Percentiles rank a stretch among this genome's conserved stretches.
phyloP scores from a whole-genome alignment of 2,329 filamentous ascomycete species.

The Zalaria obscura region DNA sequence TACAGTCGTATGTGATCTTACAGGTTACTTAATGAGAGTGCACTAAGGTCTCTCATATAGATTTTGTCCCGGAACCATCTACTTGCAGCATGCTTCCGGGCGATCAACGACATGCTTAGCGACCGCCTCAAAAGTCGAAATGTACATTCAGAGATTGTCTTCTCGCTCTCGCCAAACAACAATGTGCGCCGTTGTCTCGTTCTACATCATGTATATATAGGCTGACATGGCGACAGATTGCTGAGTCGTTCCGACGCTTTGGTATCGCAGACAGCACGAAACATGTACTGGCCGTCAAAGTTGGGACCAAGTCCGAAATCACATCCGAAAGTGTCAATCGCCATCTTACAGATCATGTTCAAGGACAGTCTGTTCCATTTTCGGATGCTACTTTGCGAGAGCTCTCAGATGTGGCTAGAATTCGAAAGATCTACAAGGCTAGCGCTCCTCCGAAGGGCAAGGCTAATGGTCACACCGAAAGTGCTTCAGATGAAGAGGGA shows the following conservation, averaged over 20 bases:
- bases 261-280: constrained; percentile 61
- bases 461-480: constrained; percentile 8
- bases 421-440: constrained; percentile 80
- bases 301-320: constrained; percentile 35
- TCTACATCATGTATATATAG: background rate
- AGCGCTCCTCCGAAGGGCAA: constrained; percentile 38
- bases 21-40: too few species aligned
- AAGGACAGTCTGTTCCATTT: constrained; percentile 46
- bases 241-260: constrained; percentile 80
- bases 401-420: constrained; percentile 50
- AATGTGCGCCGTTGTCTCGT: constrained; percentile 41
- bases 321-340: constrained; percentile 34
- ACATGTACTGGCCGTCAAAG: constrained; percentile 67
- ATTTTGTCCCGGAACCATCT: constrained; percentile 60
- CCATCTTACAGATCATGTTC: constrained; percentile 48
- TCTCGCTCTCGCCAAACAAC: constrained; percentile 64
- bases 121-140: constrained; percentile 62
- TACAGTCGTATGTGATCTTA: constrained; percentile 43
- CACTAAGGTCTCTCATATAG: constrained; percentile 22
- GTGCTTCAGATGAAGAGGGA: constrained; percentile 22
- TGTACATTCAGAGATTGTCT: constrained; percentile 79
- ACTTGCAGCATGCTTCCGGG: constrained; percentile 62
- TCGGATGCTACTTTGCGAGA: constrained; percentile 47
- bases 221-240: constrained; percentile 47
- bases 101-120: constrained; percentile 51